These are phyloP conservation scores for Neurospora sublineolata DNA, from an alignment of 495 filamentous ascomycete species.

Conservation along the genomic window DNA sequence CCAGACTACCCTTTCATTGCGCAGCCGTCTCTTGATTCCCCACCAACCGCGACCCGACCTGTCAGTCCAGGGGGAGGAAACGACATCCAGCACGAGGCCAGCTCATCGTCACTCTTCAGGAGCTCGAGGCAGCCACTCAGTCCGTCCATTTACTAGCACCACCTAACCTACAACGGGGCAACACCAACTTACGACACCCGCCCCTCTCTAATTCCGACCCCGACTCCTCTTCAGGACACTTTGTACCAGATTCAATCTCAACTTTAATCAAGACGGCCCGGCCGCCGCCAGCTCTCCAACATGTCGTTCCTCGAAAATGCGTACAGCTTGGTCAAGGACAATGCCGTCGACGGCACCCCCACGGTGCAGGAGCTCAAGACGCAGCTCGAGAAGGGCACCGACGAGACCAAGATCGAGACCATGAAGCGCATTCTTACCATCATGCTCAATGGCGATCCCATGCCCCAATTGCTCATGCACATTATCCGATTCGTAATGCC, in stretches of 20 bases:
- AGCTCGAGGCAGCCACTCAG: neutral
- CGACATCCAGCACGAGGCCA: neutral
- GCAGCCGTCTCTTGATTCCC: constrained; percentile 3
- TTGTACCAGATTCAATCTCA: neutral
- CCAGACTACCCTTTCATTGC: constrained; percentile 4
- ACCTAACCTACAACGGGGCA: constrained; percentile 6
- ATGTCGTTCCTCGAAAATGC: constrained; percentile 94
- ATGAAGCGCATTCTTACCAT: constrained; percentile 96
- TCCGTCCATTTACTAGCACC: neutral
- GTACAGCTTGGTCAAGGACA: constrained; percentile 95
- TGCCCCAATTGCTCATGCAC: constrained; percentile 94
- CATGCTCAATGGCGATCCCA: constrained; percentile 96
- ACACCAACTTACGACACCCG: neutral
- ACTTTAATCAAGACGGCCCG: constrained; percentile 1
- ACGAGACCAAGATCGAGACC: constrained; percentile 94
- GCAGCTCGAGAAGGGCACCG: constrained; percentile 92
- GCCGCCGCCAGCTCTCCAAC: constrained; percentile 31
- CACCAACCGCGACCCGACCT: constrained; percentile 1
- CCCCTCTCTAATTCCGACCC: constrained; percentile 8
- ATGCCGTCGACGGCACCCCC: constrained; percentile 73
- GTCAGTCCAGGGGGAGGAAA: constrained; percentile 2
- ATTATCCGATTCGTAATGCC: constrained; percentile 99
- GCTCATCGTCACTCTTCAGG: neutral
- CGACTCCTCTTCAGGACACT: neutral
- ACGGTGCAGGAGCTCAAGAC: constrained; percentile 80